Conservation (phyloP, 306 rosid species). For the Nissolia schottii region DNA sequence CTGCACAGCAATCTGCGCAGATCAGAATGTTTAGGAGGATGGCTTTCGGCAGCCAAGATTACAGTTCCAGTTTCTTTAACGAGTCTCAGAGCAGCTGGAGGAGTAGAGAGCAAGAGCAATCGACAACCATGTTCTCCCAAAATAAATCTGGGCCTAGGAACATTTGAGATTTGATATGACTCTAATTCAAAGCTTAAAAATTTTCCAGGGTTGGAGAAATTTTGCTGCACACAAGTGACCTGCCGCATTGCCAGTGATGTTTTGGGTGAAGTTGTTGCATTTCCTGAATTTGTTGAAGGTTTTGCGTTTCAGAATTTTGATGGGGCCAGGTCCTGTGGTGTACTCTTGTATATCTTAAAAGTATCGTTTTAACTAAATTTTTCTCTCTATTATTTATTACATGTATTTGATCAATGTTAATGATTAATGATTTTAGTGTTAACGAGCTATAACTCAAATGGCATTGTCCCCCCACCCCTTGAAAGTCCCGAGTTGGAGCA, state of each 20-base stretch:
- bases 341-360: constrained; percentile 42
- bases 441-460: too few species aligned
- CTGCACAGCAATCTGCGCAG: constrained; percentile 72
- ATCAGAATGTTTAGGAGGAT: constrained; percentile 78
- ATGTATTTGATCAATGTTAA: constrained; percentile 18
- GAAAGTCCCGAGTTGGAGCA: too few species aligned
- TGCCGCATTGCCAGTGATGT: not conserved
- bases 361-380: not conserved
- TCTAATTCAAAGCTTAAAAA: not conserved
- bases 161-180: constrained; percentile 26
- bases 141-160: constrained; percentile 60
- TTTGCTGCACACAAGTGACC: not conserved
- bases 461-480: too few species aligned
- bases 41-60: constrained; percentile 86
- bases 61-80: constrained; percentile 51
- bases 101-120: constrained; percentile 43
- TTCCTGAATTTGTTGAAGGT: not conserved
- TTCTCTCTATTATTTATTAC: not conserved
- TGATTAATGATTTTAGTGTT: constrained; percentile 12
- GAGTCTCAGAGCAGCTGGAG: constrained; percentile 69
- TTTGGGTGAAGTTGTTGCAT: constrained; percentile 5
- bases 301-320: not conserved
- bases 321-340: constrained; percentile 10
- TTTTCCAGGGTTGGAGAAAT: not conserved
- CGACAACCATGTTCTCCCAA: constrained; percentile 30